Base-by-base conservation (phyloP, 2,329 filamentous ascomycete genomes). In the Colletotrichum agaves region DNA sequence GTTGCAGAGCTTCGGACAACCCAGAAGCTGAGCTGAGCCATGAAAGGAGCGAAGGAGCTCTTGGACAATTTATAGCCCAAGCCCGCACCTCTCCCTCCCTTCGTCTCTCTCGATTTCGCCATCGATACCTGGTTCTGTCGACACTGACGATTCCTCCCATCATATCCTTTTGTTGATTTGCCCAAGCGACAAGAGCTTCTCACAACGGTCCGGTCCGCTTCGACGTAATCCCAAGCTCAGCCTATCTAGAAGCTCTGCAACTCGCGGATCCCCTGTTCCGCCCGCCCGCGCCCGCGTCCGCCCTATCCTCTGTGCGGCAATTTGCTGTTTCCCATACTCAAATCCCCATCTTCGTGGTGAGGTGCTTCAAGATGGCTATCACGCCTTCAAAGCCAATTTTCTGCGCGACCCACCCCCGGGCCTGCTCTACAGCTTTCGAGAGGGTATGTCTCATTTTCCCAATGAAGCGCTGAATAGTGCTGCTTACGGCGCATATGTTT, bases 361-460 rank as follows among this genome's bases (percentile, higher is more conserved):
- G 65, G 65, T 64, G 55, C 58, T 56, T 50, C 66, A 69, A 55
- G 66, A 70, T 69, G 71, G 72, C 72, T 74, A 84, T 72, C 72
- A 94, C 94, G 91, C 89, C 91, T 73, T 74, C 74, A 49, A 78
- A 86, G 82, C 78, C 96, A 43, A 93, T 98, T 78, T 98, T 98
- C 78, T 90, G 96, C 75, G 93, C 91, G 65, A 98, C 96, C 74
- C 95, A 98, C 81, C 96, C 96, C 39, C 87, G 96, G 80, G 93
- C 95, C 71, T 98, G 94, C 84, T 98, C 94, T 64, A 98, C 96
- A 55, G 96, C 96, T 33, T 99, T 98, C 82, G 96, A 99, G 84
- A 87, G 95, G 80, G 95, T 97, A 85, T 76, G 86, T 57, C 23
- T 39, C 69, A 67, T 33, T 55, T 35, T 46, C 35, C 52, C 27